phyloP scores from a whole-genome alignment of 139 green algal species.

The Tetraselmis chui region DNA sequence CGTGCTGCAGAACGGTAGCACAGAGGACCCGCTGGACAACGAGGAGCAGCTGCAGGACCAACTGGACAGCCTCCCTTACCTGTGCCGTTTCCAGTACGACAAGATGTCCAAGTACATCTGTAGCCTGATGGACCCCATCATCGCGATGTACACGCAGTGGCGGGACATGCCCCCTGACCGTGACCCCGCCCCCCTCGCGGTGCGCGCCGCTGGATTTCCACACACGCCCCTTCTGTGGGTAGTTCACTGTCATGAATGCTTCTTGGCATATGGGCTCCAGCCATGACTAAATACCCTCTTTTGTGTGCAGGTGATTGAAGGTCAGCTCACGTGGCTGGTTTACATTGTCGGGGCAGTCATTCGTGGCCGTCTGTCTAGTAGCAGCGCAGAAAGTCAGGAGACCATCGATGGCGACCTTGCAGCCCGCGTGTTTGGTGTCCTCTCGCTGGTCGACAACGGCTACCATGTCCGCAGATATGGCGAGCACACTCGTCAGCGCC shows the following conservation, averaged over 20 bases:
- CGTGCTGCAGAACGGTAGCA: constrained; percentile 42
- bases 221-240: too few species aligned
- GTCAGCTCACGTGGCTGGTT: constrained; percentile 95
- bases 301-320: constrained; percentile 71
- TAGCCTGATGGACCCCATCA: constrained; percentile 65
- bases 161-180: background rate
- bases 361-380: constrained; percentile 66
- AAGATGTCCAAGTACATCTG: constrained; percentile 63
- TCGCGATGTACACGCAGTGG: constrained; percentile 50
- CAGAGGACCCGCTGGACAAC: constrained; percentile 88
- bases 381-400: constrained; percentile 75
- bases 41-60: constrained; percentile 90
- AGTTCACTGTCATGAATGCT: too few species aligned
- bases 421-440: constrained; percentile 74
- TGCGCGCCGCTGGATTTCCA: background rate
- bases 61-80: constrained; percentile 85
- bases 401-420: constrained; percentile 87
- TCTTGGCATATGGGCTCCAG: too few species aligned
- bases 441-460: constrained; percentile 64
- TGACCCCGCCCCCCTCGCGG: background rate
- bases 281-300: too few species aligned
- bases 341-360: constrained; percentile 90
- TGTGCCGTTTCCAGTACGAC: constrained; percentile 91
- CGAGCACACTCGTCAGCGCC: constrained; percentile 68
- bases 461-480: constrained; percentile 52